Evolutionary conservation across 495 filamentous ascomycete genomes (phyloP), one percentile per base, ranked within the genome.

Genomic region (Lasiosphaeria ovina): DNA sequence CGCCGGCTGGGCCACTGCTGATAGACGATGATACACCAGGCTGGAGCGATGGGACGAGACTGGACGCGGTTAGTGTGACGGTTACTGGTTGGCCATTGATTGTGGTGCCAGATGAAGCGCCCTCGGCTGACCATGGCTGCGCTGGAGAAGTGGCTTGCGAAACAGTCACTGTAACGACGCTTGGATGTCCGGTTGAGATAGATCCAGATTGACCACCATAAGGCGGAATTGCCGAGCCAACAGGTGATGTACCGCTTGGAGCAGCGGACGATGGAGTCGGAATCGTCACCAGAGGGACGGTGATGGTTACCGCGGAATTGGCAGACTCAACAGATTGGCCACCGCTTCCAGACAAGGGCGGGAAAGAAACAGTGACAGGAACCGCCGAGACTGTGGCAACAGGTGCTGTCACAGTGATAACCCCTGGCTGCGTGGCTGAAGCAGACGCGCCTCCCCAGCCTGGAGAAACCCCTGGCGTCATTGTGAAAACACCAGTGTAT

Each of bases 401-500:
- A 11, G 55, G 35, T n/a, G 12, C 12, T n/a, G 44, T 47, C 6
- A 47, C 6, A 9, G 44, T 47, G 44, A 47, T 9, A n/a, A 47
- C 44, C 16, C 44, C 44, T 14, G 44, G 11, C 11, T 47, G 44
- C 0, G 44, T 14, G 11, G 12, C 11, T 11, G 44, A n/a, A 47
- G 12, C 11, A 11, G 53, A 51, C 11, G 51, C 47, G n/a, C 16
- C 57, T 44, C 24, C 35, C 24, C 38, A 47, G 6, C 9, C 32
- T 3, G 4, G 40, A 40, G 52, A 51, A 2, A 47, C 34, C 6
- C 31, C 57, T 24, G 58, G 31, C 35, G 61, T 60, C 24, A 54
- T 24, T 3, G 63, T 65, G 59, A 62, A 62, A 4, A 62, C 59
- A 11, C 49, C 63, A 9, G 64, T 63, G n/a, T 60, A 63, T 11